A percentile compares a stretch with the other conserved stretches of the same genome.
phyloP scores from a whole-genome alignment of 805 yeast genomes.

The Candida nanaspora region DNA sequence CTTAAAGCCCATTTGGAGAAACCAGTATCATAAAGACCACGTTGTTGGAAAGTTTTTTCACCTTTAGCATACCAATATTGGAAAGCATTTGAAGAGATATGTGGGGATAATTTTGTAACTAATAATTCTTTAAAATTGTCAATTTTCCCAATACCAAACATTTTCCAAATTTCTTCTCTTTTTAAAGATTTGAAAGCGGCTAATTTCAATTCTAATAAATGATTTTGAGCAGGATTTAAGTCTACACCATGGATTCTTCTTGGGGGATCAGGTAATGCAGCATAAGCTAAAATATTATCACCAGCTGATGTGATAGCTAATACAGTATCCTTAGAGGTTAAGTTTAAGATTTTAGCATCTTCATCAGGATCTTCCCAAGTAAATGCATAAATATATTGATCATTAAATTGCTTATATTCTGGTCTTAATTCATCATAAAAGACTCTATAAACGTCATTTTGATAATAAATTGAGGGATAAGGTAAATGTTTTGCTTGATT shows the following conservation, averaged over 20 bases:
- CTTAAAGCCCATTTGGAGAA: conserved; percentile 83
- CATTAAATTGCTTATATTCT: conserved; percentile 61
- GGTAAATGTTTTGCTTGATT: conserved; percentile 63
- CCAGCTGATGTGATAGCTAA: conserved; percentile 85
- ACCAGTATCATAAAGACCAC: conserved; percentile 74
- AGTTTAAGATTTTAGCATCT: conserved; percentile 59
- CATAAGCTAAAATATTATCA: conserved; percentile 71
- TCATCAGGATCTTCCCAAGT: conserved; percentile 91
- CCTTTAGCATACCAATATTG: conserved; percentile 75
- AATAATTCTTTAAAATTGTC: conserved; percentile 45
- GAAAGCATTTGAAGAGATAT: conserved; percentile 71
- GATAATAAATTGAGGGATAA: conserved; percentile 75
- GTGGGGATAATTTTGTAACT: conserved; percentile 51
- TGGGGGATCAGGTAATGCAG: conserved; percentile 66
- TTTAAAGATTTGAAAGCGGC: conserved; percentile 57
- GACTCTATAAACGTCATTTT: conserved; percentile 70
- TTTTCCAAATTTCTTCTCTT: conserved; percentile 58
- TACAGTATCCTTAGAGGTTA: conserved; percentile 60
- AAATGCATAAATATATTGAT: conserved; percentile 80
- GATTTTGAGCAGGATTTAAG: conserved; percentile 77
- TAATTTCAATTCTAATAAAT: conserved; percentile 68
- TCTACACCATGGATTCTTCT: conserved; percentile 78
- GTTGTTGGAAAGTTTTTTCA: conserved; percentile 41
- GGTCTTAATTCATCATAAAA: conserved; percentile 69
- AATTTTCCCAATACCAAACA: conserved; percentile 72